Conservation (phyloP, 192 early-diverging fungal species). For the Backusella parvicylindrica region DNA sequence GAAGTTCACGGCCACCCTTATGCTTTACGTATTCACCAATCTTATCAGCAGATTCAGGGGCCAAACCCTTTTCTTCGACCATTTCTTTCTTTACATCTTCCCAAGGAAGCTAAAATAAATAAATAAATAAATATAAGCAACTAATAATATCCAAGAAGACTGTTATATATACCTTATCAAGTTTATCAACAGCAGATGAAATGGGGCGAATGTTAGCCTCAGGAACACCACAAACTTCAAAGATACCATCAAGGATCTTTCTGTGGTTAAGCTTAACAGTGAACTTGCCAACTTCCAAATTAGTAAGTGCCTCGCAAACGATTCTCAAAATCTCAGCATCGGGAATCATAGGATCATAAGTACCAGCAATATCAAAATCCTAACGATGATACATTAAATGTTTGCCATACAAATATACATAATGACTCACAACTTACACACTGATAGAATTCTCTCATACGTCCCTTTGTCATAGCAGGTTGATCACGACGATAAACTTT, state of each 20-base stretch:
- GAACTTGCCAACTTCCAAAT: slow-evolving; percentile 84
- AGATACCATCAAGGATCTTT: slow-evolving; percentile 97
- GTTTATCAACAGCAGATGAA: slow-evolving; percentile 97
- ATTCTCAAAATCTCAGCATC: slow-evolving; percentile 88
- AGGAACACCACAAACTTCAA: slow-evolving; percentile 93
- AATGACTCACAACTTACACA: slow-evolving; percentile 58
- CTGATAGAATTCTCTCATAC: slow-evolving; percentile 99
- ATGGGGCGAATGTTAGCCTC: slow-evolving; percentile 84
- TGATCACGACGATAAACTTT: slow-evolving; percentile 98
- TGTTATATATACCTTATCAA: slow-evolving; percentile 54
- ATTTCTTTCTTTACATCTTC: slow-evolving; percentile 92
- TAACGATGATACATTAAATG: too few relatives aligned
- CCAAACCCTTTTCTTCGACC: slow-evolving; percentile 89
- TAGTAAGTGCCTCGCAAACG: slow-evolving; percentile 75
- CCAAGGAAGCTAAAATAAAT: slow-evolving; percentile 67
- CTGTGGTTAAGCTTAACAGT: slow-evolving; percentile 96
- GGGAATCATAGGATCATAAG: slow-evolving; percentile 94
- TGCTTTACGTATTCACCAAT: slow-evolving; percentile 92
- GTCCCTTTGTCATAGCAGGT: slow-evolving; percentile 96
- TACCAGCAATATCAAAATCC: slow-evolving; percentile 98
- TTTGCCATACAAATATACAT: not conserved
- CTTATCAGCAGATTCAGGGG: slow-evolving; percentile 72
- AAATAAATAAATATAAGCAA: not conserved
- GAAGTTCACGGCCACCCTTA: slow-evolving; percentile 74
- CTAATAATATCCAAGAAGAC: not conserved